Evolutionary conservation across 1,284 basidiomycete species (phyloP), one percentile per base, ranked within the genome.

Genomic region (Erythrobasidium hasegawianum): DNA sequence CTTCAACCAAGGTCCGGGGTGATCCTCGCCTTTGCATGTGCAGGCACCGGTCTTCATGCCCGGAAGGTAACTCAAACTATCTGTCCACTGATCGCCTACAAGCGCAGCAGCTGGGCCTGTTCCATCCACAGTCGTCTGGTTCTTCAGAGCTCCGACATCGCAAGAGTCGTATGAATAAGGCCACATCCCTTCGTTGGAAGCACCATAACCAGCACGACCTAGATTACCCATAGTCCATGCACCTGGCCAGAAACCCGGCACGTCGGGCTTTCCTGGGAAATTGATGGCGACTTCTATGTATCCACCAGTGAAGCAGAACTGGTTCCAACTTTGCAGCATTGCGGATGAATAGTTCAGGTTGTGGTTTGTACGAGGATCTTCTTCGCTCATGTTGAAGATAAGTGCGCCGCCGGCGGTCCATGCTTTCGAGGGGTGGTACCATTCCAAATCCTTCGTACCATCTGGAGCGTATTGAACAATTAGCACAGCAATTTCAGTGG

Each of bases 151-250:
- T 4, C 94, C 95, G 20, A 89, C 70, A 75, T 87, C 87, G 75
- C 87, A 67, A 8, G 57, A n/a, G 71, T 87, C 86, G 76, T 90
- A 89, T 0, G 85, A 84, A 75, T 90, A 90, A 1, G 87, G 87
- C 86, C 86, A 89, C 72, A 83, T 81, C 8, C 89, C 91, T 64
- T 93, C 88, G 1, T 87, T 87, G 0, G 88, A 86, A 0, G 87
- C 89, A 18, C 85, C 82, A 75, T 90, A 87, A 1, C 90, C 67
- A 4, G 67, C 60, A 57, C 91, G 80, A 0, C 86, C 91, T 3
- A 96, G 82, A 74, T 95, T 95, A 1, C 91, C 91, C 88, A 96
- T 90, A 5, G 87, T 90, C 91, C 91, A 94, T 68, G 88, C 58
- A 22, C 71, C 72, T 0, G 76, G 57, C 56, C 56, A 59, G 33